A percentile compares a stretch with the other conserved stretches of the same genome.
phyloP scores from a whole-genome alignment of 2,329 filamentous ascomycete genomes.

The Cryphonectria radicalis region DNA sequence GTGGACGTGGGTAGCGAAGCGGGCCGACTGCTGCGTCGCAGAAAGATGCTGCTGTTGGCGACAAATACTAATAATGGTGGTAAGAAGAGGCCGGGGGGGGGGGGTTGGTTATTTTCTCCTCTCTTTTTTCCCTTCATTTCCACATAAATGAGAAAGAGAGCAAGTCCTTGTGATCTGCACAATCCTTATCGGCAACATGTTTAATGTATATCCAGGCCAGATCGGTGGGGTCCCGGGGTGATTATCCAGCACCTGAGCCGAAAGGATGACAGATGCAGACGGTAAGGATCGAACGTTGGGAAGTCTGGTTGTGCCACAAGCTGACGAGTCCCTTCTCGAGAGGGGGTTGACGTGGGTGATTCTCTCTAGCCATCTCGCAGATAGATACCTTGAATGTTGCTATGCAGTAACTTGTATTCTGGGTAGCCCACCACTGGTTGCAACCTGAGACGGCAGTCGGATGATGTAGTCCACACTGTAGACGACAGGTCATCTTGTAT shows the following conservation, averaged over 20 bases:
- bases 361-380: conserved; percentile 8
- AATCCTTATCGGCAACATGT: background rate
- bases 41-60: background rate
- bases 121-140: too few relatives aligned
- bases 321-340: background rate
- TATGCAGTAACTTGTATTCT: background rate
- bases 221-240: background rate
- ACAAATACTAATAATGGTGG: background rate
- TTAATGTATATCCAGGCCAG: background rate
- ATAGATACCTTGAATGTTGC: background rate
- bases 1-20: background rate
- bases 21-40: background rate
- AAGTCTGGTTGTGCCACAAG: background rate
- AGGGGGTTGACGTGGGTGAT: background rate
- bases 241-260: background rate
- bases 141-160: background rate
- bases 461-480: conserved; percentile 6
- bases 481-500: background rate
- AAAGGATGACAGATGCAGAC: background rate
- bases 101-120: background rate
- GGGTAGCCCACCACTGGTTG: background rate
- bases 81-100: too few relatives aligned
- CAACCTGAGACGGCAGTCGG: conserved; percentile 9
- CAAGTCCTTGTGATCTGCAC: background rate
- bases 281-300: background rate